Conservation (phyloP, 495 filamentous ascomycete species). For the Xylaria scruposa region DNA sequence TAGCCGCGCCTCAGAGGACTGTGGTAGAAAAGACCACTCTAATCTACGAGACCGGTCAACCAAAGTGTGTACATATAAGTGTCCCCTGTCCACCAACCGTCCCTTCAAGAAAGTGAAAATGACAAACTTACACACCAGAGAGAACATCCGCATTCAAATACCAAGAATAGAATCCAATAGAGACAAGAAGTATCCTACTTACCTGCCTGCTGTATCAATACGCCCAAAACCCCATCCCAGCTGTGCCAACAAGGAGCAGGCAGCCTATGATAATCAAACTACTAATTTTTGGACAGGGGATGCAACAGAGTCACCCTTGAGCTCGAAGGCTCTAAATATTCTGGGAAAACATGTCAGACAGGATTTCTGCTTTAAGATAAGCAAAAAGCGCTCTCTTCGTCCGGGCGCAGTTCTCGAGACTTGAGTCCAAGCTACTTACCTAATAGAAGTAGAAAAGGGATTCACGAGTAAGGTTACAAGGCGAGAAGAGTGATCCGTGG, state of each 20-base stretch:
- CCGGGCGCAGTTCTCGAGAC: neutral
- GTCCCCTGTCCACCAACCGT: neutral
- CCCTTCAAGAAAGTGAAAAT: neutral
- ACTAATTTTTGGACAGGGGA: neutral
- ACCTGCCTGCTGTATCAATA: neutral
- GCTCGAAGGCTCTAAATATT: too few species aligned
- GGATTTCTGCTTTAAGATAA: neutral
- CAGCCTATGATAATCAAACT: neutral
- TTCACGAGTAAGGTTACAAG: neutral
- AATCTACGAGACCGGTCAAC: neutral
- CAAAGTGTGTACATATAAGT: neutral
- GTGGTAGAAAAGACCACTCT: too few species aligned
- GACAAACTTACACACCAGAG: neutral
- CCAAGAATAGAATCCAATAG: neutral
- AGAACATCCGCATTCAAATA: neutral
- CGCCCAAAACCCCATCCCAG: neutral
- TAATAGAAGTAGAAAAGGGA: neutral
- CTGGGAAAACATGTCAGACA: too few species aligned
- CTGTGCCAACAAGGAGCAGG: neutral
- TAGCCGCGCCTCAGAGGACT: too few species aligned
- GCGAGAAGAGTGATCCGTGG: neutral
- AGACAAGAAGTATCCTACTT: neutral
- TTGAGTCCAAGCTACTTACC: neutral
- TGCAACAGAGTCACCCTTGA: neutral
- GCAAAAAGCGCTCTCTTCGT: neutral